phyloP scores from a whole-genome alignment of 179 eudicot genomes.

The Spinacia oleracea region DNA sequence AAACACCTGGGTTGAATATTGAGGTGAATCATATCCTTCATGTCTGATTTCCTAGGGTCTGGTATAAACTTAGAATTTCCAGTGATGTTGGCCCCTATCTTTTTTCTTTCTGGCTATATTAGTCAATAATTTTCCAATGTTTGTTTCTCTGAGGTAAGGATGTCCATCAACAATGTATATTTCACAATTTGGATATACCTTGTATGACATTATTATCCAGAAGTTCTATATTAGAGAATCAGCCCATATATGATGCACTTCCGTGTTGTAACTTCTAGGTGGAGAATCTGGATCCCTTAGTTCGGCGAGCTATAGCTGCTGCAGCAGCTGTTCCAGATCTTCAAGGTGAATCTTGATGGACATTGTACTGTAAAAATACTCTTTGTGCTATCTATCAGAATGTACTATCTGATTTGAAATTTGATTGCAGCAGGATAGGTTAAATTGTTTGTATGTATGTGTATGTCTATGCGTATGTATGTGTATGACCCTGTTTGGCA shows the following conservation, averaged over 20 bases:
- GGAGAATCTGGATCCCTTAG: conserved; percentile 82
- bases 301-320: conserved; percentile 76
- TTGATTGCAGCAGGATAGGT: too few relatives aligned
- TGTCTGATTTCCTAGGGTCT: neutral
- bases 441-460: too few relatives aligned
- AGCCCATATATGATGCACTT: conserved; percentile 7
- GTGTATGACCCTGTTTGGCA: too few relatives aligned
- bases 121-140: neutral
- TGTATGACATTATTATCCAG: neutral
- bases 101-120: neutral
- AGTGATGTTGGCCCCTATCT: neutral
- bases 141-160: neutral
- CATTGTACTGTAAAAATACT: conserved; percentile 6
- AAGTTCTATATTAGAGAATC: neutral
- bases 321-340: conserved; percentile 73
- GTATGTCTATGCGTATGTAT: too few relatives aligned
- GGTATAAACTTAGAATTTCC: neutral
- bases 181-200: conserved; percentile 6
- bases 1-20: conserved; percentile 48
- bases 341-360: conserved; percentile 57
- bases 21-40: conserved; percentile 51
- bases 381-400: neutral
- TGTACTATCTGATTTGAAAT: neutral
- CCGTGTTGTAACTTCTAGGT: conserved; percentile 39
- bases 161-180: neutral